A percentile compares a stretch with the other conserved stretches of the same genome.
Conservation (phyloP, 352 stramenopile genomes). For the Phytophthora melonis region DNA sequence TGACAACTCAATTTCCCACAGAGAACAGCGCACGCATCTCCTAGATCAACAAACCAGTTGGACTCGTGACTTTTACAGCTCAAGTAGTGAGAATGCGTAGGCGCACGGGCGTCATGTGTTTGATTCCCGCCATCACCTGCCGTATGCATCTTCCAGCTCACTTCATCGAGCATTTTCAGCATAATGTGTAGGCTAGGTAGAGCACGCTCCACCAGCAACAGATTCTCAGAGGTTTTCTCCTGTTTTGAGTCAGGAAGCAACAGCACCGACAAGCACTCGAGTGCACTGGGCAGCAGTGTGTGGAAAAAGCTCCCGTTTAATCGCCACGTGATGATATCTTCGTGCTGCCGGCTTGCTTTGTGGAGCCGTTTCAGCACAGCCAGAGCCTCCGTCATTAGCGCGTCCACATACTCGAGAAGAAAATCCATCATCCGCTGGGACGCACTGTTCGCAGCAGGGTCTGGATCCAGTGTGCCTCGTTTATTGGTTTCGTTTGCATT, state of each 20-base stretch:
- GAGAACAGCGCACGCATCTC: constrained; percentile 53
- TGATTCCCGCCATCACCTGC: constrained; percentile 43
- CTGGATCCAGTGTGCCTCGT: background rate
- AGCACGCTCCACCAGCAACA: constrained; percentile 47
- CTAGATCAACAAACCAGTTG: constrained; percentile 63
- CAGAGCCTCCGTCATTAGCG: constrained; percentile 43
- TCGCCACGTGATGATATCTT: constrained; percentile 56
- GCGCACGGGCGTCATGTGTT: constrained; percentile 18
- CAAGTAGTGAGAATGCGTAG: background rate
- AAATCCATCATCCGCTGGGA: constrained; percentile 35
- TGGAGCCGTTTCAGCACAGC: constrained; percentile 58
- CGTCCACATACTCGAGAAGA: constrained; percentile 54
- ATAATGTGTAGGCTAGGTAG: constrained; percentile 54
- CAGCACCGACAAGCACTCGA: constrained; percentile 57
- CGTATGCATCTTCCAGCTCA: constrained; percentile 65
- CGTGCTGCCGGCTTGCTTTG: constrained; percentile 61
- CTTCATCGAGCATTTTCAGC: constrained; percentile 69
- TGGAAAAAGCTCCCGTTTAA: constrained; percentile 67
- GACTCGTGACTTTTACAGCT: constrained; percentile 5
- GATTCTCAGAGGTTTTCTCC: constrained; percentile 4
- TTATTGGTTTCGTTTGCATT: background rate
- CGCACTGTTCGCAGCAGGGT: background rate
- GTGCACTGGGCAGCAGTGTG: constrained; percentile 48
- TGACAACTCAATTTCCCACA: constrained; percentile 56
- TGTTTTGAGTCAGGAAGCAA: constrained; percentile 13